These are phyloP conservation scores for Lactarius deliciosus DNA, from an alignment of 768 basidiomycete genomes.

Conservation along the genomic window DNA sequence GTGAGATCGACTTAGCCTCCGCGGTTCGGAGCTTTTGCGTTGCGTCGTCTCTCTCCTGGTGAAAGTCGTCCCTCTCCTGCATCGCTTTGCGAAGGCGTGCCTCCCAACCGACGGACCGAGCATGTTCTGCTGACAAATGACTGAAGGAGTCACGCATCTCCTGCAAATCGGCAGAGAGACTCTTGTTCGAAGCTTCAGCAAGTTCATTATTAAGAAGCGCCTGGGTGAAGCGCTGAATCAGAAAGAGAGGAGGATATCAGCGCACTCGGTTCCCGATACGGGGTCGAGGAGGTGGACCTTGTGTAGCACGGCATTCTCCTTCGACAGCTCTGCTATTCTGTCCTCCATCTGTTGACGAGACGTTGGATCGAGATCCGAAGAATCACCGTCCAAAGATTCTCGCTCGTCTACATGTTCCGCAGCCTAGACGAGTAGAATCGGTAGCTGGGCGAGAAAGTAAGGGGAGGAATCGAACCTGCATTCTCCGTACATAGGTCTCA, in stretches of 20 bases:
- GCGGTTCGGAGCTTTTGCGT: constrained; percentile 63
- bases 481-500: constrained; percentile 78
- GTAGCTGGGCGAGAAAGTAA: neutral
- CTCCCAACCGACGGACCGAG: constrained; percentile 70
- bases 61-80: constrained; percentile 80
- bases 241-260: constrained; percentile 15
- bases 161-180: constrained; percentile 69
- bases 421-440: constrained; percentile 3
- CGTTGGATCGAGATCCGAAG: constrained; percentile 19
- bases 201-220: constrained; percentile 81
- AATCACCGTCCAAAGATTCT: constrained; percentile 14
- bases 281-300: constrained; percentile 43
- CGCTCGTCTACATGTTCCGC: constrained; percentile 30
- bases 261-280: constrained; percentile 12
- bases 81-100: constrained; percentile 59
- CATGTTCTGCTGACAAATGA: constrained; percentile 66
- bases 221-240: constrained; percentile 66
- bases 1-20: constrained; percentile 60
- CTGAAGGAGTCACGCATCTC: constrained; percentile 67
- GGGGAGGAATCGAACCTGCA: constrained; percentile 51
- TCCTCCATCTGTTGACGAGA: constrained; percentile 36
- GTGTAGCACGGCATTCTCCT: constrained; percentile 62
- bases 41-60: constrained; percentile 77
- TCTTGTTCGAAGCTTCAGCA: constrained; percentile 74
- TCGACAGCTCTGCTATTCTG: constrained; percentile 41